Conservation (phyloP, 202 grass and related monocot genomes). For the Setaria italica region DNA sequence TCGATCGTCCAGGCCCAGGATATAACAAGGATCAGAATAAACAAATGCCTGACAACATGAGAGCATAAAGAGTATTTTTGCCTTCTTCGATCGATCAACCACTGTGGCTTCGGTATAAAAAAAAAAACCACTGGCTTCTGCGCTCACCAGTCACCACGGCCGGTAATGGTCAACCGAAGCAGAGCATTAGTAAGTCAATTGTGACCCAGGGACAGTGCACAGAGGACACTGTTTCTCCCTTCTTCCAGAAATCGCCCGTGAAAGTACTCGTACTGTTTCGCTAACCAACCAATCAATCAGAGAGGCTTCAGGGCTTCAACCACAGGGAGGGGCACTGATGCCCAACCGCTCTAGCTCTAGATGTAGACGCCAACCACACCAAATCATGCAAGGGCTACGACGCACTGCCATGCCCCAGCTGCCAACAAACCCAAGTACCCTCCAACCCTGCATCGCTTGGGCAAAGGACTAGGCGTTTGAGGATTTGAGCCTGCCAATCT, state of each 20-base stretch:
- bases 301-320: conserved; percentile 4
- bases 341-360: background rate
- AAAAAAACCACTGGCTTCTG: too few species aligned
- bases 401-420: background rate
- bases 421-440: background rate
- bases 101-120: too few species aligned
- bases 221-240: background rate
- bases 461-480: conserved; percentile 14
- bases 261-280: too few species aligned
- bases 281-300: background rate
- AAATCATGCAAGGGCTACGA: background rate
- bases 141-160: too few species aligned
- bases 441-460: background rate
- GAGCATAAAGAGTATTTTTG: background rate
- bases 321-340: background rate
- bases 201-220: background rate
- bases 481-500: background rate
- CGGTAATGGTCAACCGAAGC: too few species aligned
- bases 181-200: background rate
- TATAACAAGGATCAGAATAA: background rate
- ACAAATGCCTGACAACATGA: background rate
- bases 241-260: background rate
- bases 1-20: background rate
- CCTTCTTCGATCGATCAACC: too few species aligned
- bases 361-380: background rate